Base-by-base conservation (phyloP, 2,329 filamentous ascomycete genomes). In the Epicoccum nigrum region DNA sequence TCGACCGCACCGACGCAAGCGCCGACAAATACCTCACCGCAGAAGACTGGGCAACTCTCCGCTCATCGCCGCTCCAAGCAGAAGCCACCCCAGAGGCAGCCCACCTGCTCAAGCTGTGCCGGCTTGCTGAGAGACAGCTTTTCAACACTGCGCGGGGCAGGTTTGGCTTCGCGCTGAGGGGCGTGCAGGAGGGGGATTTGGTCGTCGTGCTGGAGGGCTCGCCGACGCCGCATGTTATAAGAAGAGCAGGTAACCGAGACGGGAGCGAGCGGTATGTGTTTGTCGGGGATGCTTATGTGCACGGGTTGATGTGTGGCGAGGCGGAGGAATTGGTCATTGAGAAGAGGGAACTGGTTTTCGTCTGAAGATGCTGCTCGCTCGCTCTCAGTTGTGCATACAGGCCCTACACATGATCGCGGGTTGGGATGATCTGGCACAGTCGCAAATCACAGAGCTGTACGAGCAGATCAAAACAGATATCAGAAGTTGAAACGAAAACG, bases 251-350 rank as follows among this genome's bases (percentile, higher is more conserved):
- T 0, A 27, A n/a, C 16, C 42, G 31, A 2, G 28, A 34, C 19
- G 16, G 8, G 0, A 19, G 38, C 5, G 16, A 21, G 4, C 19
- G 40, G 13, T 54, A 44, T 37, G 19, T 20, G 8, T 46, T 56
- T 15, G 40, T 52, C 7, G 46, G 45, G 6, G 44, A 51, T 13
- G 53, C 42, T 1, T 50, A 53, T 41, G 43, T 52, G 12, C 37
- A 49, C 42, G 30, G 39, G 1, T 21, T 47, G 32, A 49, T 55
- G 19, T 13, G 46, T 28, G 51, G 38, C 9, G 43, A 54, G 41
- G 45, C 32, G 21, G 47, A 55, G 38, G 33, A 33, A 11, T 30
- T 45, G 33, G 48, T 42, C 12, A 17, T 45, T 23, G 28, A 50
- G 21, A 40, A 21, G 17, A 20, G 12, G 16, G 45, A 44, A 21